Percentiles rank a stretch among this genome's conserved stretches.
Evolutionary conservation across 805 yeast genomes (phyloP).

Genomic region (Teunomyces kruisii): DNA sequence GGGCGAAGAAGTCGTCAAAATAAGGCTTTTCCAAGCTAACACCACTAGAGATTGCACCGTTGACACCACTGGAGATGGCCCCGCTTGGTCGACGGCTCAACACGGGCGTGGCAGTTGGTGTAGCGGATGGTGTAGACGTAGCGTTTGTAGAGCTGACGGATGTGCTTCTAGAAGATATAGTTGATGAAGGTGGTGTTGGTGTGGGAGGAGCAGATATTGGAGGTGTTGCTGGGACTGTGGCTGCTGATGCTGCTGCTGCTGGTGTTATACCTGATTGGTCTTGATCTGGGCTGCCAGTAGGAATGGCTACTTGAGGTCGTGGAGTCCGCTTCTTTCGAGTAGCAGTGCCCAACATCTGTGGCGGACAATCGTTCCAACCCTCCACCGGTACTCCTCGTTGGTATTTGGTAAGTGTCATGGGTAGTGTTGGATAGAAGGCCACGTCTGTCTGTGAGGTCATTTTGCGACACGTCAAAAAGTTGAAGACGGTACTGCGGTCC

Average conservation of each 20-base stretch:
- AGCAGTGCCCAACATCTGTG: conserved; percentile 12
- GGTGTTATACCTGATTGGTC: neutral
- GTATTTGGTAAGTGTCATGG: conserved; percentile 32
- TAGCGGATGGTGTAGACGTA: neutral
- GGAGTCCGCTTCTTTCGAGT: conserved; percentile 8
- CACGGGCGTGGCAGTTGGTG: neutral
- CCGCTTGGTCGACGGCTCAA: neutral
- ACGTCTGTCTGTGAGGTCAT: neutral
- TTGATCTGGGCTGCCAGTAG: neutral
- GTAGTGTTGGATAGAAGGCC: neutral
- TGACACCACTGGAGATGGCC: neutral
- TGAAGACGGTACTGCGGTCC: neutral
- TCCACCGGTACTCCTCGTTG: conserved; percentile 40
- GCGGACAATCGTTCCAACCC: conserved; percentile 69
- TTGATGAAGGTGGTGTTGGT: neutral
- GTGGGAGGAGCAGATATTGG: neutral
- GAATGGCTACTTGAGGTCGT: neutral
- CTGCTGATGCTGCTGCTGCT: no score
- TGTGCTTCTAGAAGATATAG: neutral
- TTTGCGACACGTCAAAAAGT: conserved; percentile 1
- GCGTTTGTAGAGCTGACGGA: neutral
- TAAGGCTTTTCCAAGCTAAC: conserved; percentile 4
- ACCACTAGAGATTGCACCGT: no score
- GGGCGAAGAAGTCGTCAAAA: neutral
- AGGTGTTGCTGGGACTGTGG: neutral